Evolutionary conservation across 1,284 basidiomycete genomes (phyloP), one percentile per base, ranked within the genome.

Genomic region (Cutaneotrichosporon sp.): DNA sequence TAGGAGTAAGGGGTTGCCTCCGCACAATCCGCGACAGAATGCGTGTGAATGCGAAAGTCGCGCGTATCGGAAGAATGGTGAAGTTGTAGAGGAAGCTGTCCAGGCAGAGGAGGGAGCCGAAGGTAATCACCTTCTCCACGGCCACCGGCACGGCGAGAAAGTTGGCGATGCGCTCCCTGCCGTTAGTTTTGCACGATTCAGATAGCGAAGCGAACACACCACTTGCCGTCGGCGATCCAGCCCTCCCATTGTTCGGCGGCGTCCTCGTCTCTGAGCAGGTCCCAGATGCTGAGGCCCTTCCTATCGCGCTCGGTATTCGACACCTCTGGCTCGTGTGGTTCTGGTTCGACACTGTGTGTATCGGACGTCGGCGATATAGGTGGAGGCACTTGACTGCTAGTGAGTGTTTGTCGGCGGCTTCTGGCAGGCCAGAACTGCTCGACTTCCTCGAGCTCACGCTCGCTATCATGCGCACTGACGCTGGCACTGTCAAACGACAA

Each of bases 51-150:
- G 92, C 92, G 34, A 94, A 82, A 10, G 83, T 71, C 69, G 89
- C 90, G 16, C 96, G 91, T 62, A 99, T 91, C 7, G 97, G 97
- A 8, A 97, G 86, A 69, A 99, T 94, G 40, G 97, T 99, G 81
- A 99, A 97, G 7, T 92, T 96, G 81, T 99, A 97, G 4, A 99
- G 86, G 81, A 98, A 98, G 4, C 94, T 94, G 80, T 99, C 97
- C 57, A 99, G 85, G 79, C 97, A 99, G 50, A 99, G 86, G 40
- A 97, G 83, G 71, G 92, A 91, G 13, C 97, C 97, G 76, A 99
- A 97, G 38, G 89, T 82, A 57, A 97, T 59, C 63, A 91, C 92
- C 85, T 97, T 96, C 79, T 99, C 97, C 69, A 97, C 88, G 18
- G 93, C 94, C 9, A 94, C 76, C 0, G 97, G 97, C 49, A 99